These are phyloP conservation scores for Talaromyces thailandensis DNA, from an alignment of 495 filamentous ascomycete species.

Conservation along the genomic window DNA sequence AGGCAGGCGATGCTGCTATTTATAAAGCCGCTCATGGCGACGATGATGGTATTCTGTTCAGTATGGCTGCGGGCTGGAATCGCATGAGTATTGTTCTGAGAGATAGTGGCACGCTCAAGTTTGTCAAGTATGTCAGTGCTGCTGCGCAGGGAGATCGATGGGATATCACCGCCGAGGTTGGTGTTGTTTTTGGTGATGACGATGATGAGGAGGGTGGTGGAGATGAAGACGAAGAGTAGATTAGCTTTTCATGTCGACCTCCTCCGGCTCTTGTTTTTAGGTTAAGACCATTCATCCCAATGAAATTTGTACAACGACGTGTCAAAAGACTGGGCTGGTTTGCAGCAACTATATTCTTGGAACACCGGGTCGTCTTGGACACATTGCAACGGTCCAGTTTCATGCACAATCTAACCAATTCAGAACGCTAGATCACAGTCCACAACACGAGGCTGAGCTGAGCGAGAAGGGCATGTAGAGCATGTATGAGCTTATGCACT, in stretches of 20 bases:
- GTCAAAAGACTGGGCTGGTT: background rate
- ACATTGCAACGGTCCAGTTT: background rate
- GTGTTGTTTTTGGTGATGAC: conserved; percentile 32
- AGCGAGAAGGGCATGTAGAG: background rate
- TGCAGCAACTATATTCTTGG: background rate
- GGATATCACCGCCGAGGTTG: conserved; percentile 69
- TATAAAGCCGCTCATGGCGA: conserved; percentile 60
- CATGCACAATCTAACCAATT: background rate
- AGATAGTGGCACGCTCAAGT: conserved; percentile 76
- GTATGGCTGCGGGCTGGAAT: conserved; percentile 83
- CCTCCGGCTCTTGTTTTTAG: background rate
- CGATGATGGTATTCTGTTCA: conserved; percentile 91
- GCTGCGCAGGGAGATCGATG: conserved; percentile 81
- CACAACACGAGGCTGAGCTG: background rate
- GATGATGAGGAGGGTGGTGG: conserved; percentile 25
- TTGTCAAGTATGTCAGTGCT: conserved; percentile 90
- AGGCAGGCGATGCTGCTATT: conserved; percentile 44
- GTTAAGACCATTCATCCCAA: background rate
- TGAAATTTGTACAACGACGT: background rate
- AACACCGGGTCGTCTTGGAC: background rate
- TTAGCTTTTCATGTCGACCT: background rate
- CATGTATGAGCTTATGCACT: background rate
- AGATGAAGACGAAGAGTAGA: background rate
- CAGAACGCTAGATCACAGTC: background rate
- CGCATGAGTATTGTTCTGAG: conserved; percentile 79